These are phyloP conservation scores for Lycium ferocissimum DNA, from an alignment of 257 asterid genomes.

Conservation along the genomic window DNA sequence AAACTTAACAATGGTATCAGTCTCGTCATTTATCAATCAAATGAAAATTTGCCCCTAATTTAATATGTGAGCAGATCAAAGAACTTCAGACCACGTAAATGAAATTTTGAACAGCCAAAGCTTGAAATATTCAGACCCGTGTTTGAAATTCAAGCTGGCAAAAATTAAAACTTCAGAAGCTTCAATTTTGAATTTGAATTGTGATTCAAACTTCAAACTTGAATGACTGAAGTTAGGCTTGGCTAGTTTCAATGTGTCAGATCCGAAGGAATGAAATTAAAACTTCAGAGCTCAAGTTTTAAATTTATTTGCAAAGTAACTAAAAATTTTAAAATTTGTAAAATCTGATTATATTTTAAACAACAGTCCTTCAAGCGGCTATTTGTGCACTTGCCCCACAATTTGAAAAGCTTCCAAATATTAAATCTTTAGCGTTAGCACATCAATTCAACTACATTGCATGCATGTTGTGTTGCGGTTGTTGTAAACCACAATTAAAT, in stretches of 20 bases:
- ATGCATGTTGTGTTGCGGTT: background rate
- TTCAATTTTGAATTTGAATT: too few relatives aligned
- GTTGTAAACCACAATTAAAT: conserved; percentile 2
- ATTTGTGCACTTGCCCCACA: background rate
- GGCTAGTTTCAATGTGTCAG: too few relatives aligned
- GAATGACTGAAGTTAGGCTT: background rate
- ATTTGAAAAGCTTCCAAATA: background rate
- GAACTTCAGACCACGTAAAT: background rate
- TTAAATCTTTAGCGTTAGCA: background rate
- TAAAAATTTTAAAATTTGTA: too few relatives aligned
- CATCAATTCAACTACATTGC: background rate
- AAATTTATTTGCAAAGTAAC: too few relatives aligned
- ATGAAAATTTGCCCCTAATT: background rate
- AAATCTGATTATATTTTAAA: too few relatives aligned
- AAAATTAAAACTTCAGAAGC: too few relatives aligned
- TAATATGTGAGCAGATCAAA: background rate
- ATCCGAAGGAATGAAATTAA: background rate
- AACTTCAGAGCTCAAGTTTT: background rate
- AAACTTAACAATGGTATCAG: background rate
- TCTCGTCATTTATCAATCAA: background rate
- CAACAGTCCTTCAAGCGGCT: background rate
- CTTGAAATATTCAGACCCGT: background rate
- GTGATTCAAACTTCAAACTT: background rate
- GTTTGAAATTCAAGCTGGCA: background rate
- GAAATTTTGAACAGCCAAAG: background rate